Base-by-base conservation (phyloP, 73 alveolate species). In the Paramecium tetraurelia region DNA sequence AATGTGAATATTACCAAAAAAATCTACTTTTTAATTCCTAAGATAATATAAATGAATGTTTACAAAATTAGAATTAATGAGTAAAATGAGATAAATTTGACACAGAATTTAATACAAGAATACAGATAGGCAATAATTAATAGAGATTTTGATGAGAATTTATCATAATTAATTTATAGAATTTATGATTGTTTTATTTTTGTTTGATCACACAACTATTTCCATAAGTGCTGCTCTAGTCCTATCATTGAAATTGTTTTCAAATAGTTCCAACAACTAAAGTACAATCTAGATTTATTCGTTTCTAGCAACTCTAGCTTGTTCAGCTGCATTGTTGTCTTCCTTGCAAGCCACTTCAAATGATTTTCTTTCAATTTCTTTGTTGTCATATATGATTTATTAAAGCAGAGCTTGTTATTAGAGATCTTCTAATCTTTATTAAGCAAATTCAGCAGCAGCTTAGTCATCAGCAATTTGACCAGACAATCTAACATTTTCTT, bases 351-450 rank as follows among this genome's bases (percentile, higher is more conserved):
- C 57, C 5, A 80, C 90, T 7, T 80, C 70, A 22, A 41, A 80
- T 24, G 70, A 40, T 24, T 44, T 48, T 48, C 75, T 80, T 35
- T 80, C 90, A 18, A 80, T 22, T 11, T 80, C 90, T 35, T 80
- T 80, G 6, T 80, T 80, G 12, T 80, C 90, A 80, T 43, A 80
- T 1, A 80, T 80, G 3, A 80, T 80, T 80, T 80, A 80, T 80
- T 80, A 35, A 18, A 80, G 33, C 20, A 33, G 46, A 4, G 36
- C 57, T 80, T 80, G 46, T 41, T 80, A 44, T 48, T 80, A 22
- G 7, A 80, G 29, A 20, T 80, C 90, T 10, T 80, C 90, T 44
- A 80, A 80, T 80, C 90, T 80, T 80, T 80, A 80, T 44, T 40
- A 24, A 41, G 75, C 57, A 44, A 44, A 80, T 80, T 80, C 90